Evolutionary conservation across 1,284 basidiomycete species (phyloP), one percentile per base, ranked within the genome.

Genomic region (Ceratobasidium sp.): DNA sequence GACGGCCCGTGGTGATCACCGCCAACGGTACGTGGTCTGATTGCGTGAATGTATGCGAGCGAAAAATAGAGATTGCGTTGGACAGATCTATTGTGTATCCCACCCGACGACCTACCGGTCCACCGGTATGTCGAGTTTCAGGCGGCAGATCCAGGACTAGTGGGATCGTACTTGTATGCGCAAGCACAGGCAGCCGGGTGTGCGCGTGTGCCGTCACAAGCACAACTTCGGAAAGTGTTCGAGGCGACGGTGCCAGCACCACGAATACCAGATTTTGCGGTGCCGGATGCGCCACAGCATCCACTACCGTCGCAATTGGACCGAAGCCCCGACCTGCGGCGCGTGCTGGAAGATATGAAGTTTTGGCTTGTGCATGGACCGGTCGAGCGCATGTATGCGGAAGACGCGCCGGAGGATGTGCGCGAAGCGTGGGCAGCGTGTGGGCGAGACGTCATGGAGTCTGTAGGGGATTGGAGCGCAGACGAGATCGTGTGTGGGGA

Each of bases 1-100:
- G 86, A 76, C 83, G 95, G 71, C 95, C 96, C 1, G 90, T 98
- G 53, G 86, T 98, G 54, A 86, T 95, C 81, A 97, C 95, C 70
- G 97, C 95, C 80, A 96, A 95, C 76, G 94, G 95, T 95, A 78
- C 78, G 87, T 80, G 11, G 58, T n/a, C 7, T 40, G 18, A 18
- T 44, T 66, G 42, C 44, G 48, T 8, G 28, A 5, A 63, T 49
- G 61, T 63, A 63, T 28, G 44, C 44, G 44, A 46, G 46, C 25
- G 6, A 63, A 49, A 63, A 28, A 48, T 48, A 63, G 25, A 61
- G 33, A 21, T 63, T 48, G 56, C 30, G 30, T 73, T 58, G 60
- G 33, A 58, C 12, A 95, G 94, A 97, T 82, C 77, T 85, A 42
- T 85, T 85, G 11, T 82, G 89, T 63, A 84, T 97, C 51, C 94